Evolutionary conservation across 306 rosid genomes (phyloP).

Genomic region (Citrullus mucosospermus): DNA sequence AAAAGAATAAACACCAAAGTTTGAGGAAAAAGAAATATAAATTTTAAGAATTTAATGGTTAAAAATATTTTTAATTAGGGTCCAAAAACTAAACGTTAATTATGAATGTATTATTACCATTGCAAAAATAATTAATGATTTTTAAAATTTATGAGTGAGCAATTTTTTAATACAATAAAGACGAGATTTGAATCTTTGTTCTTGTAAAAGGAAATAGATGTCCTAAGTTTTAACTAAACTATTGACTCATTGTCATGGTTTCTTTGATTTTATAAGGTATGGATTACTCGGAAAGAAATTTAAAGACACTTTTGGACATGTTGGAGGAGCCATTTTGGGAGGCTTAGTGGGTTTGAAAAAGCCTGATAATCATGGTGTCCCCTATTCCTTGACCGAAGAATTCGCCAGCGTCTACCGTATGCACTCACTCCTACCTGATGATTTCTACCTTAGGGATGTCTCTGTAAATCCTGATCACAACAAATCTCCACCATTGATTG

Average conservation of each 20-base stretch:
- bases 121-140: too few species aligned
- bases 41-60: too few species aligned
- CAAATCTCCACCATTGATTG: slow-evolving; percentile 29
- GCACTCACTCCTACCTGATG: slow-evolving; percentile 57
- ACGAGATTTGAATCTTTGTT: too few species aligned
- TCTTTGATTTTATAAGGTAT: slow-evolving; percentile 25
- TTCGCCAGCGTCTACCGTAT: slow-evolving; percentile 61
- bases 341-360: slow-evolving; percentile 54
- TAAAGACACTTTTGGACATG: slow-evolving; percentile 47
- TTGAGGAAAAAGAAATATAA: too few species aligned
- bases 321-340: slow-evolving; percentile 38
- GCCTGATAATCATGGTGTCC: slow-evolving; percentile 61
- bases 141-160: too few species aligned
- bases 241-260: not conserved
- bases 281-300: slow-evolving; percentile 64
- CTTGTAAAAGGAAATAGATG: too few species aligned
- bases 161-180: too few species aligned
- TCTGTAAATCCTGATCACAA: slow-evolving; percentile 15
- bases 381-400: slow-evolving; percentile 68
- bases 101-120: too few species aligned
- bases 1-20: too few species aligned
- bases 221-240: too few species aligned
- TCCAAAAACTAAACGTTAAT: too few species aligned
- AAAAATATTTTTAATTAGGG: too few species aligned
- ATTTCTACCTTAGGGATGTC: slow-evolving; percentile 30